These are phyloP conservation scores for Elsinoe perseae DNA, from an alignment of 2,329 filamentous ascomycete genomes.

Conservation along the genomic window DNA sequence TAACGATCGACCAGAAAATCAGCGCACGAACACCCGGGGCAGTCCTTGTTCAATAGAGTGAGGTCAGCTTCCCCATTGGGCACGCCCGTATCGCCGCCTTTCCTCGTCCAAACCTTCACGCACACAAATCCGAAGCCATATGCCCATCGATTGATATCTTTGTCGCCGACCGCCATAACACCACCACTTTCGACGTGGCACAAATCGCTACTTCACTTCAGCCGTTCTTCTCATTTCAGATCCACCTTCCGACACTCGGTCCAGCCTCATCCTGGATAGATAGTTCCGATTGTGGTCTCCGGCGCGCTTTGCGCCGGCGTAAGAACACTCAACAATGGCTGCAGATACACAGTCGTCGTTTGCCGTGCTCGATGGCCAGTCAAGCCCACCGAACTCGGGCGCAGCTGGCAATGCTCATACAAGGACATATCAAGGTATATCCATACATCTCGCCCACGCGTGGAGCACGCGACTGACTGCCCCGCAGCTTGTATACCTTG, in stretches of 20 bases:
- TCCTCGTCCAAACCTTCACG: constrained; percentile 9
- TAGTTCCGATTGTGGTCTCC: constrained; percentile 7
- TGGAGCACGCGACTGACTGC: constrained; percentile 19
- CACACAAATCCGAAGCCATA: constrained; percentile 4
- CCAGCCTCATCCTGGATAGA: constrained; percentile 4
- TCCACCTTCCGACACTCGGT: neutral
- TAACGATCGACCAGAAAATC: constrained; percentile 3
- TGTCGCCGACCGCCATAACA: neutral
- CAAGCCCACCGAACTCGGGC: constrained; percentile 4
- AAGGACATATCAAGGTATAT: constrained; percentile 19
- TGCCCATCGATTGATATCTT: constrained; percentile 3
- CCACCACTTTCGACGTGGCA: neutral
- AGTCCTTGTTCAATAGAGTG: neutral
- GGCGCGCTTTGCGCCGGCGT: constrained; percentile 16
- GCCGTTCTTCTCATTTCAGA: neutral
- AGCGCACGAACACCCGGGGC: constrained; percentile 7
- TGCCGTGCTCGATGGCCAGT: constrained; percentile 14
- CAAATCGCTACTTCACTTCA: neutral
- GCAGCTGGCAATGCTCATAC: constrained; percentile 16
- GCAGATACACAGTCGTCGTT: constrained; percentile 9
- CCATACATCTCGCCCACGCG: neutral
- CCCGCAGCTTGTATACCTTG: constrained; percentile 47
- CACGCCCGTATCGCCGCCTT: constrained; percentile 3
- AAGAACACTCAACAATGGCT: constrained; percentile 7
- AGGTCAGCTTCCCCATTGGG: constrained; percentile 11